Base-by-base conservation (phyloP, 768 basidiomycete genomes). In the Russula ochroleuca region DNA sequence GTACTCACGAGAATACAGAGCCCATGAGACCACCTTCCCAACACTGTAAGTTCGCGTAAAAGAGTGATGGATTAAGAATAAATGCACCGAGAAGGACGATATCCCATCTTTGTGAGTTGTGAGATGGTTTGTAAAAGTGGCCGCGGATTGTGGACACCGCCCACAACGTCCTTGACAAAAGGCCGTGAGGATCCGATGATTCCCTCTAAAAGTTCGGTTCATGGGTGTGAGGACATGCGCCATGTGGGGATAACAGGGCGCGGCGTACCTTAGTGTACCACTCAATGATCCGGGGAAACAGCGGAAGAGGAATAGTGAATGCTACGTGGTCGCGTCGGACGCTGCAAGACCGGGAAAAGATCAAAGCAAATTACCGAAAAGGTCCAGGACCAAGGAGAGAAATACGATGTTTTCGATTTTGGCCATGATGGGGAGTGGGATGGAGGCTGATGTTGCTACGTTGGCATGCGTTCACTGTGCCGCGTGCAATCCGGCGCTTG, bases 271-370 rank as follows among this genome's bases (percentile, higher is more conserved):
- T 74, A 1, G 86, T 87, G 72, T 94, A 95, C 90, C 90, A 94
- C 76, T 95, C 88, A 48, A 97, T 94, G 55, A 98, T 79, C n/a
- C 95, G 85, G n/a, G 96, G 96, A 75, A 98, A 98, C 35, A 98
- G 83, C 23, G 96, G 96, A n/a, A 98, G 80, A 11, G 94, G 94
- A 51, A 96, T 90, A 25, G 93, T 97, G 75, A 95, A 96, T 14
- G 93, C 92, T 81, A 80, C 77, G 40, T 21, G 15, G 23, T 52
- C 28, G 54, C 53, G 43, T 65, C 58, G 57, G 61, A 51, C 57
- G 25, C 50, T 25, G 45, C 48, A 31, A 2, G 47, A n/a, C 21
- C 8, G 21, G 28, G 23, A 25, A 38, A 56, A 0, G 3, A 25
- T 13, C 21, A 43, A 17, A 61, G 17, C 28, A 23, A 75, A 82